Percentiles rank a stretch among this genome's conserved stretches.
Conservation (phyloP, 192 early-diverging fungal genomes). For the Backusella tuberculispora region DNA sequence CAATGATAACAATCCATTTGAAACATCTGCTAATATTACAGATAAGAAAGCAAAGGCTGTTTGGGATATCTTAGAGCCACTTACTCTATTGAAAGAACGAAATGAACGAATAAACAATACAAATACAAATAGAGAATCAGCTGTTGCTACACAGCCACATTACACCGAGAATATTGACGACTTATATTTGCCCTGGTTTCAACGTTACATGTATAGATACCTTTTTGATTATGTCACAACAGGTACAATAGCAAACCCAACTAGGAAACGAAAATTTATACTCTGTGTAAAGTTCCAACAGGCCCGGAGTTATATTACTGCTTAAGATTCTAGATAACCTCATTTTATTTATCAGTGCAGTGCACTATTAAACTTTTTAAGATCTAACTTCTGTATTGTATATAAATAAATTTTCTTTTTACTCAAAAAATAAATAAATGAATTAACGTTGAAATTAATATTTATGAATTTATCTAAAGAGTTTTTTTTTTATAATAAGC, state of each 20-base stretch:
- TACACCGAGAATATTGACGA: neutral
- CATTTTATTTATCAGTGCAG: neutral
- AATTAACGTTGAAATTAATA: too few species aligned
- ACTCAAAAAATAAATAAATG: too few species aligned
- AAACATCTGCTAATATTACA: neutral
- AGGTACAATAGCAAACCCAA: neutral
- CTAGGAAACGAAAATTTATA: neutral
- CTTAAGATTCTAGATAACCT: neutral
- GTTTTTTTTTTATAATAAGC: neutral
- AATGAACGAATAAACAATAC: neutral
- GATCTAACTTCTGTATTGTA: neutral
- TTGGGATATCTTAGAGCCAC: slow-evolving; percentile 17
- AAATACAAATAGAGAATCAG: neutral
- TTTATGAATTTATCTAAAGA: neutral
- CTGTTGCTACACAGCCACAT: slow-evolving; percentile 9
- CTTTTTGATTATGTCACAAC: slow-evolving; percentile 13
- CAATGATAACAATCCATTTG: neutral
- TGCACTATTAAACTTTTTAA: neutral
- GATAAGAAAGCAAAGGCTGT: slow-evolving; percentile 19
- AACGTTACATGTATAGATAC: slow-evolving; percentile 12
- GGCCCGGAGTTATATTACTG: neutral
- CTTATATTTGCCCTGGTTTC: neutral
- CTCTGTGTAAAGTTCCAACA: neutral
- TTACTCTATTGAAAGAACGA: slow-evolving; percentile 8
- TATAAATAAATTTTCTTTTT: neutral